Percentiles rank a stretch among this genome's conserved stretches.
Evolutionary conservation across 129 eudicot genomes (phyloP).

Genomic region (Dittrichia graveolens): DNA sequence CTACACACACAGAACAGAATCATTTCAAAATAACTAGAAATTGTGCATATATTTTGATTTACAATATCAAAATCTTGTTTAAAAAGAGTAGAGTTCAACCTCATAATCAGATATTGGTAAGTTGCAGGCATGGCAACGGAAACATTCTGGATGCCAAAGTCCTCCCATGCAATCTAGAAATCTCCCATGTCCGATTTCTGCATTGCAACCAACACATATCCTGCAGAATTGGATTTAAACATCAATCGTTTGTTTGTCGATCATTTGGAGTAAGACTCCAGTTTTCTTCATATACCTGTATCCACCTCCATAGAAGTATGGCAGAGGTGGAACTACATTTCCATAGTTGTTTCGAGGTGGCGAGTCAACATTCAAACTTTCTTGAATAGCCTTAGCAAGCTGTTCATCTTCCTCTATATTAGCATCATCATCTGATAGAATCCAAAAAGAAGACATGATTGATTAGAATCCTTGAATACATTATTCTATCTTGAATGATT

Average conservation of each 20-base stretch:
- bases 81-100: conserved; percentile 44
- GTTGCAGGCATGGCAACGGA: conserved; percentile 78
- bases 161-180: conserved; percentile 89
- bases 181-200: conserved; percentile 92
- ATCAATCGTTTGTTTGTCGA: too few relatives aligned
- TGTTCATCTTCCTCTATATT: conserved; percentile 78
- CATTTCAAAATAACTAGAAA: background rate
- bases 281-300: conserved; percentile 46
- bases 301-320: conserved; percentile 55
- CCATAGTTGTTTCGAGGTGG: conserved; percentile 59
- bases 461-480: conserved; percentile 13
- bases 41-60: too few relatives aligned
- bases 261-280: background rate
- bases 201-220: conserved; percentile 89
- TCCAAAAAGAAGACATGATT: conserved; percentile 10
- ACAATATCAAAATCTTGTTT: conserved; percentile 15
- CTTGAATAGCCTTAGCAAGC: conserved; percentile 85
- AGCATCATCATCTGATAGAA: conserved; percentile 47
- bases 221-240: too few relatives aligned
- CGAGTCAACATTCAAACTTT: conserved; percentile 66
- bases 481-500: conserved; percentile 10
- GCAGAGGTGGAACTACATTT: conserved; percentile 51
- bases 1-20: conserved; percentile 42
- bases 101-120: conserved; percentile 84
- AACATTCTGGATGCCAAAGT: conserved; percentile 99